Evolutionary conservation across 352 stramenopile genomes (phyloP).

Genomic region (Phytophthora colocasiae): DNA sequence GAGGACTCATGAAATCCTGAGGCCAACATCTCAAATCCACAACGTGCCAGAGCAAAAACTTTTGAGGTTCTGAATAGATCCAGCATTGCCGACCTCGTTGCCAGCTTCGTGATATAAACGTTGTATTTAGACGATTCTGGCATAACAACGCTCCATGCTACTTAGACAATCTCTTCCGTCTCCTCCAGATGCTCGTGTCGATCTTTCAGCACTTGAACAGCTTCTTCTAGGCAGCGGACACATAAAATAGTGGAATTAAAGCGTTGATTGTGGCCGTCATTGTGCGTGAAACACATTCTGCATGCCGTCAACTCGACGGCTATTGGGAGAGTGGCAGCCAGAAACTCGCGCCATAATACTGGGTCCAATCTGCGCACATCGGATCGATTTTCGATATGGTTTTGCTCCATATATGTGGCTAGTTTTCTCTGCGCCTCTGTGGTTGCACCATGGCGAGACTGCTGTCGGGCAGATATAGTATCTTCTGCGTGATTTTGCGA

Average conservation of each 20-base stretch:
- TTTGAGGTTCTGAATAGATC: slow-evolving; percentile 30
- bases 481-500: slow-evolving; percentile 13
- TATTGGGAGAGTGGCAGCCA: slow-evolving; percentile 36
- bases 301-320: slow-evolving; percentile 34
- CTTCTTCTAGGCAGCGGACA: slow-evolving; percentile 44
- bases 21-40: slow-evolving; percentile 37
- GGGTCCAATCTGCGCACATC: slow-evolving; percentile 46
- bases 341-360: slow-evolving; percentile 51
- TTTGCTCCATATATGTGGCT: slow-evolving; percentile 42
- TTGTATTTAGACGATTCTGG: too few relatives aligned
- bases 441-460: slow-evolving; percentile 11
- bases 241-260: slow-evolving; percentile 66
- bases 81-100: not conserved
- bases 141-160: too few relatives aligned
- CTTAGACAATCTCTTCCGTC: slow-evolving; percentile 16
- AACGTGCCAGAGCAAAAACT: slow-evolving; percentile 27
- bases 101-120: too few relatives aligned
- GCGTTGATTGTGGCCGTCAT: slow-evolving; percentile 55
- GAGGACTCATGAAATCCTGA: slow-evolving; percentile 32
- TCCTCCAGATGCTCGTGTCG: slow-evolving; percentile 9
- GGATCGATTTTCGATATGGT: slow-evolving; percentile 35
- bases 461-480: slow-evolving; percentile 5
- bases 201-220: slow-evolving; percentile 30
- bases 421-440: slow-evolving; percentile 29
- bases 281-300: slow-evolving; percentile 47